Evolutionary conservation across 192 early-diverging fungal genomes (phyloP), one percentile per base, ranked within the genome.

Genomic region (Coemansia sp.): DNA sequence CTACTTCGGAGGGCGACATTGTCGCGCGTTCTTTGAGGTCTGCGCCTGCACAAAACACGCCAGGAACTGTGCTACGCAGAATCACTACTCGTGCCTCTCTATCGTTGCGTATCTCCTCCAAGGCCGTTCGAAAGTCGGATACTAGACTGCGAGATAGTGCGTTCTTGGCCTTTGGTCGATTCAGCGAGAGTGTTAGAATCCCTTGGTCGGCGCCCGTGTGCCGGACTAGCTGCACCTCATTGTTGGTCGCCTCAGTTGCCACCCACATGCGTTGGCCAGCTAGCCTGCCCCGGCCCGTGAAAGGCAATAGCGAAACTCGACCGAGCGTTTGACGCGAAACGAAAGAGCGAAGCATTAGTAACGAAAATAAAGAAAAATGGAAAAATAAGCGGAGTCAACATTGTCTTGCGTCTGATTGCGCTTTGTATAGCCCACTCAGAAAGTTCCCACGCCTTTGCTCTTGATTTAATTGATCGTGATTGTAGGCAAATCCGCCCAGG

Each of bases 11-110:
- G 18, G 85, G 86, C 34, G 86, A 79, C 96, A 97, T 97, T 24
- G 82, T 89, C 1, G 87, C 84, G 27, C 96, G 89, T 68, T 98
- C 97, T 89, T 96, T 97, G 72, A 98, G 79, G 79, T 98, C 97
- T 1, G 97, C 97, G 36, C 97, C 97, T 3, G 96, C 93, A 78
- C 95, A 98, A 75, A 98, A 98, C 29, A 93, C 94, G 5, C 90
- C 82, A 33, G 90, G 81, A 2, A 97, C 95, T 22, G 86, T 47
- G 79, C 93, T 93, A 64, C 89, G 88, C 59, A 98, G 38, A 52
- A 97, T 84, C 16, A 98, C 87, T 10, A 94, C 95, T 29, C 95
- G 90, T 15, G 87, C 81, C 11, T 87, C 80, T 11, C 88, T 88
- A 75, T 65, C 44, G 51, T 13, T 69, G 89, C 89, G 75, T 86